Evolutionary conservation across 2,329 filamentous ascomycete genomes (phyloP), one percentile per base, ranked within the genome.

Genomic region (Aspergillus bombycis): DNA sequence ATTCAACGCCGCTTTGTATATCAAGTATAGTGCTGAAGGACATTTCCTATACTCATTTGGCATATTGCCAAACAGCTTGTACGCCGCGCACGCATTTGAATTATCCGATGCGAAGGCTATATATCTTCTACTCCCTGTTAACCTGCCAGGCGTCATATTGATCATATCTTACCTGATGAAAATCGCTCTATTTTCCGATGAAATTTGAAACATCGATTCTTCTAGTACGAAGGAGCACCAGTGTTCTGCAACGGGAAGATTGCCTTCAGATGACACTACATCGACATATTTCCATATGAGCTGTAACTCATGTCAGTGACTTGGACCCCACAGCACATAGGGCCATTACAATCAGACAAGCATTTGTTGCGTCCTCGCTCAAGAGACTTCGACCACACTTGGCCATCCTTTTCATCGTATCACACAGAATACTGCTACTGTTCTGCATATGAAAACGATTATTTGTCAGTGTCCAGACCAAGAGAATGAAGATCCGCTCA

Each of bases 221-320:
- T 91, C 58, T 3, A 70, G 80, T 0, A 91, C 89, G 21, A 93
- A 74, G 9, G 77, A 82, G 70, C 92, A 96, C 93, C 92, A 97
- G 57, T 81, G 77, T 65, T 90, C 85, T 1, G 90, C 85, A 16
- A 81, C 67, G 2, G 82, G 79, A 60, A 85, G 85, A 19, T 87
- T 78, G 1, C 83, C 80, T 36, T 85, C 82, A 1, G 78, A 78
- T 65, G 86, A 87, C 16, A 82, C 81, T 1, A 81, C 77, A 58
- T 93, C 90, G n/a, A 91, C 82, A 30, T 84, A 86, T 77, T 93
- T 95, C 93, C 93, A 97, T 4, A 97, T 79, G 4, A 97, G 76
- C 91, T 94, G 62, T 30, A 30, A 23, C 2, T 43, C 4, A 36
- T 7, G 45, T 66, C 12, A 66, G 57, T 52, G 28, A 2, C 38